Evolutionary conservation across 495 filamentous ascomycete species (phyloP).

Genomic region (Hypoxylon subgilvum): DNA sequence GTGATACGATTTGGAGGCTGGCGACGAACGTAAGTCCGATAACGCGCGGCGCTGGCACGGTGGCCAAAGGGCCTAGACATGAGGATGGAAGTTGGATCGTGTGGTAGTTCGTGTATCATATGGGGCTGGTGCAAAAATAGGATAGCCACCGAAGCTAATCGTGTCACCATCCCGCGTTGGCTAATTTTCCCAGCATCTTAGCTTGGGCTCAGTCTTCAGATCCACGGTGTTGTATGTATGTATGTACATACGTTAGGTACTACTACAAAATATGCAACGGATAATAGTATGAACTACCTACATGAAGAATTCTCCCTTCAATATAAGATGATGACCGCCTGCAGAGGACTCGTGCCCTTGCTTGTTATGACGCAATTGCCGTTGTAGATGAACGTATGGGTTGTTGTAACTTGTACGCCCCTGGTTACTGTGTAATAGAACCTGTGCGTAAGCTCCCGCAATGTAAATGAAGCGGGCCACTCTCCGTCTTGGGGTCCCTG

Average conservation of each 20-base stretch:
- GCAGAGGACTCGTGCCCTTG: conserved; percentile 1
- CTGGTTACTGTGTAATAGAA: too few species aligned
- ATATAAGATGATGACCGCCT: too few species aligned
- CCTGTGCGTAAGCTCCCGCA: conserved; percentile 28
- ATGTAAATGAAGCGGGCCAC: conserved; percentile 29
- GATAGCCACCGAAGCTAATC: conserved; percentile 31
- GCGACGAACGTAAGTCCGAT: too few species aligned
- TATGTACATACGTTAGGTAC: background rate
- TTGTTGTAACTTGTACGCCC: too few species aligned
- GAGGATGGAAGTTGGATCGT: conserved; percentile 18
- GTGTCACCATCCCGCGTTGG: conserved; percentile 8
- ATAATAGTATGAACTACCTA: background rate
- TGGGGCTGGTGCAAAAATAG: conserved; percentile 29
- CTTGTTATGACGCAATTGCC: conserved; percentile 31
- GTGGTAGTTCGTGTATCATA: conserved; percentile 3
- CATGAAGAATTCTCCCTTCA: too few species aligned
- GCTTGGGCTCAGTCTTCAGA: conserved; percentile 17
- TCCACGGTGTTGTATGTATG: background rate
- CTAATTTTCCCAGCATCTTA: conserved; percentile 16
- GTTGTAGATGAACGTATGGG: conserved; percentile 5
- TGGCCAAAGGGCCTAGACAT: conserved; percentile 17
- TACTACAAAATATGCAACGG: background rate
- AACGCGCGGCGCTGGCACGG: too few species aligned
- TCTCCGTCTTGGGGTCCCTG: conserved; percentile 23
- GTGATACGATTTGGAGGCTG: too few species aligned